Evolutionary conservation across 768 basidiomycete species (phyloP), one percentile per base, ranked within the genome.

Genomic region (Boletus tomentosulus): DNA sequence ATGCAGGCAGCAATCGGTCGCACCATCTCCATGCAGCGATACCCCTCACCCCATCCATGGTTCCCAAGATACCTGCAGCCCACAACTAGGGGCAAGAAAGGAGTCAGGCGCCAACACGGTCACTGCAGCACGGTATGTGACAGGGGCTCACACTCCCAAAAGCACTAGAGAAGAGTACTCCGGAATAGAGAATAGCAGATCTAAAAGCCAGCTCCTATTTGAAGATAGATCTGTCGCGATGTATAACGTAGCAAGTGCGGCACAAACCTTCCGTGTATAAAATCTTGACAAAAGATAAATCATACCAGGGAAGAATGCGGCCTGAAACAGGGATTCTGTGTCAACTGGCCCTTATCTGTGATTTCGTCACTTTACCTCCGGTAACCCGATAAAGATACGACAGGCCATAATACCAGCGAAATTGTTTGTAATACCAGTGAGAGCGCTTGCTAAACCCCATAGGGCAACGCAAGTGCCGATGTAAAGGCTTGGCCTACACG

Each of bases 21-120:
- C 54, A 82, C 84, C 83, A 89, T 74, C 84, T 66, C 88, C 87
- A 90, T 24, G 82, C 86, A 31, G 82, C 67, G 46, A 86, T 83
- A 1, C 86, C 86, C 25, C 78, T 71, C 48, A 72, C 76, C 2
- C 84, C 86, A 51, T 90, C 79, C 86, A 89, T 85, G 44, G 76
- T 77, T 0, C 76, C 73, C 19, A 90, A 75, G 52, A 90, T 84
- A 10, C 83, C 87, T 22, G 87, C 87, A 34, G 86, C 87, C 66
- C 89, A 82, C 12, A 88, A 67, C 82, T 86, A 54, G 11, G 16
- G 1, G 6, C 3, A 10, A 37, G 55, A 37, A 8, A 37, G 2
- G 41, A 47, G 19, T 45, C 9, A 43, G 16, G 25, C 24, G 46
- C 28, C 4, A n/a, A 31, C 33, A 39, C 13, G 22, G 27, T 3